Base-by-base conservation (phyloP, 768 basidiomycete genomes). In the Suillus fuscotomentosus region DNA sequence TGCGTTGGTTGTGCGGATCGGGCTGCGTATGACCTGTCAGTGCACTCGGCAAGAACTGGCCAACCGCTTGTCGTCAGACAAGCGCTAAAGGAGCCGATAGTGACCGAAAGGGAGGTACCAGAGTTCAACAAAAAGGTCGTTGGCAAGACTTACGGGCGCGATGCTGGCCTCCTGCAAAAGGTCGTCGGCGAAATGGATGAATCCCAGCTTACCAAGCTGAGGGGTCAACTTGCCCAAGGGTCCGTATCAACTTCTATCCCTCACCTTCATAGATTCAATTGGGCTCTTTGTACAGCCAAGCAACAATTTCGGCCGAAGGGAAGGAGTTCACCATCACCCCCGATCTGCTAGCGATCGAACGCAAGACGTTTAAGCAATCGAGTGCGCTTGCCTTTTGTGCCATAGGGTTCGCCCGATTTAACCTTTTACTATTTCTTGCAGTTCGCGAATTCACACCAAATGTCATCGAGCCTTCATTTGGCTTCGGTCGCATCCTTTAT, bases 1-100 rank as follows among this genome's bases (percentile, higher is more conserved):
- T 99, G 97, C 76, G 96, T 99, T 62, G 97, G 97, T 10, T 99
- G 97, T 79, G 97, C 97, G 42, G 97, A 99, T 78, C 91, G 97
- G 55, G 94, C 95, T 1, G 97, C 97, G 59, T 99, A 98, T 77
- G 97, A 99, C 78, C 77, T 99, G 70, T 88, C 86, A 41, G 96
- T 98, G 64, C 97, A 99, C 74, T 83, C 89, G 65, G 83, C 85
- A 38, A 88, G 81, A 80, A 99, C 97, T 36, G 92, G 94, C 3
- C 87, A 89, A 66, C 84, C 92, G 54, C 82, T 99, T 27, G 86
- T 95, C 50, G 97, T 98, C 39, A 84, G 94, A 47, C 85, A 96
- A 78, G 88, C 88, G 45, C 80, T 99, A 66, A 89, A 91, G 74
- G 90, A 94, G 71, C 94, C 95, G 6, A 84, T 92, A 67, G 80